Conservation (phyloP, 2,329 filamentous ascomycete genomes). For the Acephala macrosclerotiorum region DNA sequence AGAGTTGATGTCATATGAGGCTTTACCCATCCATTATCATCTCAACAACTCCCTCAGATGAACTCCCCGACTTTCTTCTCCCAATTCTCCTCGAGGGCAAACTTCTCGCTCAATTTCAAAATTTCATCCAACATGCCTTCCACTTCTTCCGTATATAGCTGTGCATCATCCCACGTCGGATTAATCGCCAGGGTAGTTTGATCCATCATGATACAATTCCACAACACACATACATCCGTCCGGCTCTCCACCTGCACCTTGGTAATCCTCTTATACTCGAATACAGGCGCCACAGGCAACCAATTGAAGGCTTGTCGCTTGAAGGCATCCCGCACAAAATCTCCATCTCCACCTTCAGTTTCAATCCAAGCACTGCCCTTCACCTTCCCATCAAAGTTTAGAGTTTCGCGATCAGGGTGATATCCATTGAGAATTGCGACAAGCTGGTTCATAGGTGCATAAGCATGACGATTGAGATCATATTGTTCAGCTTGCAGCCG, state of each 20-base stretch:
- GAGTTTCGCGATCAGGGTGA: not conserved
- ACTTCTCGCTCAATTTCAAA: conserved; percentile 38
- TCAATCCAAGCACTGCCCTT: not conserved
- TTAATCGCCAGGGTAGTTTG: conserved; percentile 15
- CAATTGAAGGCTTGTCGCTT: conserved; percentile 28
- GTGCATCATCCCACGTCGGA: conserved; percentile 25
- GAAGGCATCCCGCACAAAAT: conserved; percentile 19
- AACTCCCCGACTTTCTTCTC: conserved; percentile 10
- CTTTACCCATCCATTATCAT: not conserved
- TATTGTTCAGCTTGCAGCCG: conserved; percentile 22
- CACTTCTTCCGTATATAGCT: conserved; percentile 16
- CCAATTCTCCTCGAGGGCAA: conserved; percentile 18
- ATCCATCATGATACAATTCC: conserved; percentile 27
- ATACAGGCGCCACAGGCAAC: conserved; percentile 14
- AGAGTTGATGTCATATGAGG: not conserved
- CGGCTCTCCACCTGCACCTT: conserved; percentile 23
- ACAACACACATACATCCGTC: conserved; percentile 23
- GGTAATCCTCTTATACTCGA: conserved; percentile 15
- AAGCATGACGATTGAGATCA: conserved; percentile 16
- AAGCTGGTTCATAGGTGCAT: conserved; percentile 20
- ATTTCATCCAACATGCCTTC: conserved; percentile 22
- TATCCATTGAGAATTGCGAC: conserved; percentile 12
- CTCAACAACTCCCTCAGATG: not conserved
- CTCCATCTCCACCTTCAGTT: conserved; percentile 13
- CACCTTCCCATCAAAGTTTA: not conserved